Base-by-base conservation (phyloP, 495 filamentous ascomycete species). In the Trypethelium eluteriae region DNA sequence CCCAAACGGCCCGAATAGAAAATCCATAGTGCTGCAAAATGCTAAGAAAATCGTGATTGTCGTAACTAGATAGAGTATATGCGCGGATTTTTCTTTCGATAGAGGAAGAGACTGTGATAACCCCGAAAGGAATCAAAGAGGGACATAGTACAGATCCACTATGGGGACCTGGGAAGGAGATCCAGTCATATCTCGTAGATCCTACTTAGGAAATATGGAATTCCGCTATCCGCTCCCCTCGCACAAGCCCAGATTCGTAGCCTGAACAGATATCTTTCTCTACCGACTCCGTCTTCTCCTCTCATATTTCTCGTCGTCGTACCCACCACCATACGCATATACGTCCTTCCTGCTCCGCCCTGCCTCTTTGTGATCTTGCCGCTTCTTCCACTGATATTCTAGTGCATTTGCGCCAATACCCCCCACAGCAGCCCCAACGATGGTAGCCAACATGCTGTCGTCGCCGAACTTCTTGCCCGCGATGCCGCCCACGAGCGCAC, bases 401-500 rank as follows among this genome's bases (percentile, higher is more conserved):
- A 65, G 63, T 6, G 63, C 44, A 57, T 72, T 72, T 14, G 68
- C 66, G 3, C 64, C 70, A 9, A 72, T 50, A 1, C 68, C 70
- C 2, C 70, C 70, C n/a, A 72, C 49, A 18, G 68, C 10, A 2
- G 70, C 68, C 2, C 70, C 70, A 18, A 72, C 44, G 5, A 72
- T 3, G 5, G 53, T 59, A 7, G 53, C 53, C 53, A 59, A 14
- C 14, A 69, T 66, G 63, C 70, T 69, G 66, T 70, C 59, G 1
- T 69, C 68, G 10, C 38, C 64, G 35, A 70, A 70, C 62, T 72
- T 46, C 34, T 65, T 38, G 3, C 66, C 70, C 9, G 70, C 70
- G n/a, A 70, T 10, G 2, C 68, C 68, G n/a, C 70, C 70, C 11
- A 68, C 64, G 2, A 69, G 67, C 1, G 70, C 70, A 25, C 70